Conservation (phyloP, 495 filamentous ascomycete genomes). For the Daldinia loculata region DNA sequence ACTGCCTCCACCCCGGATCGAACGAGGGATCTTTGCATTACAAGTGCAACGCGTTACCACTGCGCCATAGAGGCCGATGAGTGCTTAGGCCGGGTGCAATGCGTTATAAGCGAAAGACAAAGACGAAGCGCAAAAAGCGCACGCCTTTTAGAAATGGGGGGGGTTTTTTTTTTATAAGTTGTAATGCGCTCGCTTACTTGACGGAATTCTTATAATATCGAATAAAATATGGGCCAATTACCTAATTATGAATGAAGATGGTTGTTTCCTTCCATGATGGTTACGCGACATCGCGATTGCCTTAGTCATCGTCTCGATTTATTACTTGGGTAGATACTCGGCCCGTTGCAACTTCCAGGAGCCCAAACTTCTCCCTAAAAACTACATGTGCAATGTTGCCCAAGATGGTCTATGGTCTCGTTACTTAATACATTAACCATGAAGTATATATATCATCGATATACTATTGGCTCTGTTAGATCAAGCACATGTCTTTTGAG, state of each 20-base stretch:
- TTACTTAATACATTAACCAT: background rate
- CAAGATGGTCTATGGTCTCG: background rate
- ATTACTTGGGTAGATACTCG: background rate
- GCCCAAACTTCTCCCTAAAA: background rate
- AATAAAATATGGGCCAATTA: background rate
- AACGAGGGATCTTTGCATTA: constrained; percentile 47
- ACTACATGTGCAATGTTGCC: background rate
- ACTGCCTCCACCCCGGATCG: constrained; percentile 42
- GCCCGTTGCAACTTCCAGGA: background rate
- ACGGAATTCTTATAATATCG: background rate
- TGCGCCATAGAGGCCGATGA: constrained; percentile 40
- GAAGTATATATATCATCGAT: background rate
- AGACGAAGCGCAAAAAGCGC: background rate
- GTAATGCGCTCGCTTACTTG: background rate
- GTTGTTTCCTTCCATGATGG: background rate
- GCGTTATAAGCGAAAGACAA: background rate
- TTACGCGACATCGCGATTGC: background rate
- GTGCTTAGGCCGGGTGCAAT: too few species aligned
- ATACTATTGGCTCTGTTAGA: background rate
- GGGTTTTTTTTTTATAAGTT: background rate
- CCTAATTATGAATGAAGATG: background rate
- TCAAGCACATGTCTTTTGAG: background rate
- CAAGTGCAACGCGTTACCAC: constrained; percentile 47
- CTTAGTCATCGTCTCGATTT: background rate
- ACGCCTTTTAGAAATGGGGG: background rate